Evolutionary conservation across 73 alveolate genomes (phyloP).

Genomic region (Tetrahymena thermophila): DNA sequence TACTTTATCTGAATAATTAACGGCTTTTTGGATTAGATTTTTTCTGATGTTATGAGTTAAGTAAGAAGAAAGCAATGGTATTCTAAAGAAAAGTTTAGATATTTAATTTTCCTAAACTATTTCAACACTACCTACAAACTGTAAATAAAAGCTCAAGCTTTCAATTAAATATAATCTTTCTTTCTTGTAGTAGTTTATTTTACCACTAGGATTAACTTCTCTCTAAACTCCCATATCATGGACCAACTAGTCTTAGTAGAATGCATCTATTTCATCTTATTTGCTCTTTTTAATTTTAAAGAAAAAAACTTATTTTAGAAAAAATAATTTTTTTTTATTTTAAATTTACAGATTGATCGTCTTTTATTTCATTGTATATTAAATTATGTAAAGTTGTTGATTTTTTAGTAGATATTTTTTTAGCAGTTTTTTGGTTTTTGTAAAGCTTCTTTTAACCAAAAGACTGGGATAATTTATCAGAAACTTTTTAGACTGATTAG

Average conservation of each 20-base stretch:
- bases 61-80: background rate
- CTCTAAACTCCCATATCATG: background rate
- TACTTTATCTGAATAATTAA: conserved; percentile 15
- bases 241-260: background rate
- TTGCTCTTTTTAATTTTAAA: background rate
- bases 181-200: background rate
- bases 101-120: conserved; percentile 5
- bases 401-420: background rate
- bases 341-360: background rate
- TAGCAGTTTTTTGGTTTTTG: background rate
- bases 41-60: conserved; percentile 3
- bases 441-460: background rate
- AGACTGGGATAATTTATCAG: background rate
- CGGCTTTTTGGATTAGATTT: background rate
- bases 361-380: background rate
- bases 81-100: background rate
- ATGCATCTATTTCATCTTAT: background rate
- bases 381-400: background rate
- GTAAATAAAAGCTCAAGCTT: conserved; percentile 4
- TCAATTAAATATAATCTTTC: background rate
- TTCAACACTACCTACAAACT: conserved; percentile 16
- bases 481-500: background rate
- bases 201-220: background rate
- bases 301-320: background rate
- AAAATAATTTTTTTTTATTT: background rate